Evolutionary conservation across 331 rosid species (phyloP).

Genomic region (Erythrophleum ivorense): DNA sequence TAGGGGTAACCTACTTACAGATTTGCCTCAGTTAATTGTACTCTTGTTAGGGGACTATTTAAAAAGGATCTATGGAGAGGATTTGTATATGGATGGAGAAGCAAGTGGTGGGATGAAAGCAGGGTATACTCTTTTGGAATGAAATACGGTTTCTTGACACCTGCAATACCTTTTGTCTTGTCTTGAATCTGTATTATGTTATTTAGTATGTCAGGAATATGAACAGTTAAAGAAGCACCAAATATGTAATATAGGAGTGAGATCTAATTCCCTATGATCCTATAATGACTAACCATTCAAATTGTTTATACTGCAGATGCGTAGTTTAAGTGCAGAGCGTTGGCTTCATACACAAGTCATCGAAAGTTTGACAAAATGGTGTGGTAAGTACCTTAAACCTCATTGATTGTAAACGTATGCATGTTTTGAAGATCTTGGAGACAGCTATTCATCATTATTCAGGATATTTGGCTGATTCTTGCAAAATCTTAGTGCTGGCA

Average conservation of each 20-base stretch:
- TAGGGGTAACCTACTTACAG: background rate
- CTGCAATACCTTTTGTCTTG: background rate
- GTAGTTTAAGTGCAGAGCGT: background rate
- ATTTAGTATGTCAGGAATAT: background rate
- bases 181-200: background rate
- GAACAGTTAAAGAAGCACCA: background rate
- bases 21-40: background rate
- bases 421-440: background rate
- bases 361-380: background rate
- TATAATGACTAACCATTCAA: background rate
- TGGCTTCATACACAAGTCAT: background rate
- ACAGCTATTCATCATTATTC: background rate
- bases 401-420: background rate
- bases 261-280: background rate
- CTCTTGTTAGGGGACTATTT: background rate
- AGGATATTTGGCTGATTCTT: background rate
- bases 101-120: background rate
- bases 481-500: background rate
- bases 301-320: background rate
- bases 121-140: background rate
- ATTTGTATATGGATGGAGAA: background rate
- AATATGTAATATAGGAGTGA: background rate
- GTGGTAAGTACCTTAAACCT: background rate
- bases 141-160: background rate
- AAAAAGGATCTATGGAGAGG: background rate